Percentiles rank a stretch among this genome's conserved stretches.
phyloP scores from a whole-genome alignment of 106 monocot genomes.

The Dioscorea zingiberensis region DNA sequence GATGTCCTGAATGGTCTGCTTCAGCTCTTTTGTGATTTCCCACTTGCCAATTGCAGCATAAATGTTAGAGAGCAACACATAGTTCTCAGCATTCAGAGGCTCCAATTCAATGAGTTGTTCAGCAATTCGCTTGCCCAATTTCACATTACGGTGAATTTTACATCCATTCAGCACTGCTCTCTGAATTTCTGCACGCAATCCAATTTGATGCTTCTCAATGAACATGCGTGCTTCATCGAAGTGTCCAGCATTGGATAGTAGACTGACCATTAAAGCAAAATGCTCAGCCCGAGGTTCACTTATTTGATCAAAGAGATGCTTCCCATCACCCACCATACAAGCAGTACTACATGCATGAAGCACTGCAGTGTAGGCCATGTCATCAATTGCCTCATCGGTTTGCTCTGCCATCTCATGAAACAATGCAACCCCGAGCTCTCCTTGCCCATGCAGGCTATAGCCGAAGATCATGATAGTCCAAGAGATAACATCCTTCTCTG shows the following conservation, averaged over 20 bases:
- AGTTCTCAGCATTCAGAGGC: constrained; percentile 56
- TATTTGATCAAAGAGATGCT: constrained; percentile 22
- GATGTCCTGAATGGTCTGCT: constrained; percentile 43
- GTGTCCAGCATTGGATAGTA: constrained; percentile 29
- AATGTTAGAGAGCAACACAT: constrained; percentile 34
- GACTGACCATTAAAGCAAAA: constrained; percentile 25
- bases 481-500: constrained; percentile 34
- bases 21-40: constrained; percentile 23
- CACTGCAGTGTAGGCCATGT: constrained; percentile 15
- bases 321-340: constrained; percentile 32
- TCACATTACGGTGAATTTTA: constrained; percentile 36
- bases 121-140: constrained; percentile 31
- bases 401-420: constrained; percentile 30
- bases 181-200: constrained; percentile 6
- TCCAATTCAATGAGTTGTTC: constrained; percentile 44
- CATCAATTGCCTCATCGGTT: constrained; percentile 5
- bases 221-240: constrained; percentile 34
- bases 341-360: constrained; percentile 42
- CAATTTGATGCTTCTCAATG: constrained; percentile 9
- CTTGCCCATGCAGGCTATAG: constrained; percentile 43
- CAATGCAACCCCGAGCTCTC: constrained; percentile 35
- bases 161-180: constrained; percentile 48
- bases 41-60: constrained; percentile 28
- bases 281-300: constrained; percentile 14
- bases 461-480: constrained; percentile 57